These are phyloP conservation scores for Phytophthora foliorum DNA, from an alignment of 352 stramenopile species.

Conservation along the genomic window DNA sequence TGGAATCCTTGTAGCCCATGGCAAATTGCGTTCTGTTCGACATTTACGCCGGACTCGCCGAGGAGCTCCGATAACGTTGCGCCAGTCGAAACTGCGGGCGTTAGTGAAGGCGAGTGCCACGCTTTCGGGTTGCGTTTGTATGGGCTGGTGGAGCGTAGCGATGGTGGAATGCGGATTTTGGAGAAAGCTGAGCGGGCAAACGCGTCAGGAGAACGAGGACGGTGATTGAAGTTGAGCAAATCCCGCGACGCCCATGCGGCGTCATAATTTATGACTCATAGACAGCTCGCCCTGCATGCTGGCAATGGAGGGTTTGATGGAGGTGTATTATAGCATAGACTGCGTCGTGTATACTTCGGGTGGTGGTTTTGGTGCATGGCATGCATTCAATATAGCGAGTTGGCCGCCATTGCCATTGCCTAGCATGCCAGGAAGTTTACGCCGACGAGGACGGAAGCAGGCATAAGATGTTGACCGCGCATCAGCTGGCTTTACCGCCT, in stretches of 20 bases:
- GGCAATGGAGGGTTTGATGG: background rate
- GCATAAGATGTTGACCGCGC: slow-evolving; percentile 21
- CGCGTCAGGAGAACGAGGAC: slow-evolving; percentile 24
- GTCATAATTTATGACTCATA: no score
- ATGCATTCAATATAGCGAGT: background rate
- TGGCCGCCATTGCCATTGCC: background rate
- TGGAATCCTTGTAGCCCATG: slow-evolving; percentile 30
- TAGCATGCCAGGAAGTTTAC: slow-evolving; percentile 18
- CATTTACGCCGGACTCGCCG: slow-evolving; percentile 13
- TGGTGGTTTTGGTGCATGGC: background rate
- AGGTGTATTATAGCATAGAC: slow-evolving; percentile 12
- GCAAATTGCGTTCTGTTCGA: slow-evolving; percentile 34
- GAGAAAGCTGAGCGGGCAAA: slow-evolving; percentile 8
- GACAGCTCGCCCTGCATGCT: slow-evolving; percentile 14
- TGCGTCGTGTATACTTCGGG: background rate
- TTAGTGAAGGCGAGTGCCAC: slow-evolving; percentile 1
- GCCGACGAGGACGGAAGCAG: slow-evolving; percentile 10
- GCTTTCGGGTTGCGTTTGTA: background rate
- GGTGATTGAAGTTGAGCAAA: slow-evolving; percentile 43
- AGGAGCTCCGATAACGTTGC: slow-evolving; percentile 20
- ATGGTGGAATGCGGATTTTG: slow-evolving; percentile 24
- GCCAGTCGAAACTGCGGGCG: slow-evolving; percentile 18
- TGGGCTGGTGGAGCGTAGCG: background rate
- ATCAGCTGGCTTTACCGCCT: slow-evolving; percentile 25
- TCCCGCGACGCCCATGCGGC: slow-evolving; percentile 1